These are phyloP conservation scores for Lipomyces chichibuensis DNA, from an alignment of 805 yeast species.

Conservation along the genomic window DNA sequence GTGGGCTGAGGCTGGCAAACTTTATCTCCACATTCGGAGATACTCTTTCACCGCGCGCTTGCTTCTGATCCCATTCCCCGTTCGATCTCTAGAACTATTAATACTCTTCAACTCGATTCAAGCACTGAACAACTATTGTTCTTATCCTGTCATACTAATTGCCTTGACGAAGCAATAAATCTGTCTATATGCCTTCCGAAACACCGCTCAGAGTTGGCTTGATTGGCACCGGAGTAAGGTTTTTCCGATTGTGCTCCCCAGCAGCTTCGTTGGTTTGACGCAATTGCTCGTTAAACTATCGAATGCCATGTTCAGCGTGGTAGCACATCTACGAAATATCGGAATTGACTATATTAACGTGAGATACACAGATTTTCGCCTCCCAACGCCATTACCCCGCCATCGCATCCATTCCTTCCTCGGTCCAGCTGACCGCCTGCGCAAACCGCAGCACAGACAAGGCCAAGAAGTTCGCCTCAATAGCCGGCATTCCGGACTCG, in stretches of 20 bases:
- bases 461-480: slow-evolving; percentile 75
- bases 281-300: not conserved
- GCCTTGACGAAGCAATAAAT: not conserved
- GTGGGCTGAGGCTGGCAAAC: not conserved
- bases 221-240: slow-evolving; percentile 41
- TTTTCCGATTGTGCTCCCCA: not conserved
- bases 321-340: not conserved
- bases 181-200: slow-evolving; percentile 4
- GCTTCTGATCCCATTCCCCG: not conserved
- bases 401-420: slow-evolving; percentile 50
- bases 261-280: not conserved
- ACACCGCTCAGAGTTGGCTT: slow-evolving; percentile 41
- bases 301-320: not conserved
- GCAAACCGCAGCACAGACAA: slow-evolving; percentile 82
- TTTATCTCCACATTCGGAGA: not conserved
- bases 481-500: slow-evolving; percentile 54
- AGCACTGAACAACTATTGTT: not conserved
- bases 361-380: slow-evolving; percentile 66
- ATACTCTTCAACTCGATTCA: not conserved
- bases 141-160: not conserved
- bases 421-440: slow-evolving; percentile 66
- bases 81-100: not conserved
- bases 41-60: not conserved
- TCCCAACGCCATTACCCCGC: slow-evolving; percentile 81
- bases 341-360: not conserved